Percentiles rank a stretch among this genome's conserved stretches.
Evolutionary conservation across 2,329 filamentous ascomycete species (phyloP).

Genomic region (Fusarium guadeloupense): DNA sequence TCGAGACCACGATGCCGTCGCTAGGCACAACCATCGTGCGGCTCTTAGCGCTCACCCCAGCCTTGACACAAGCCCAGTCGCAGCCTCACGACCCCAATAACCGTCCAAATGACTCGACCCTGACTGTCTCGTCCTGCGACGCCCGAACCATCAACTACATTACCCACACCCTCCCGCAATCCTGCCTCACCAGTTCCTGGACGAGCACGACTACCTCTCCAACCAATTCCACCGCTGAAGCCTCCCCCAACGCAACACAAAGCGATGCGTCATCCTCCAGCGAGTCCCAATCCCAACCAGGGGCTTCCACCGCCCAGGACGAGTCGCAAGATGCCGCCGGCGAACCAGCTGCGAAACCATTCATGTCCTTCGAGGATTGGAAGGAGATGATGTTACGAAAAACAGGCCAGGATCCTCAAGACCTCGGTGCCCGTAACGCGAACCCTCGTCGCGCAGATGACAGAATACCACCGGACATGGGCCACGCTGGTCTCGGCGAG

Average conservation of each 20-base stretch:
- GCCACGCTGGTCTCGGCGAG: constrained; percentile 82
- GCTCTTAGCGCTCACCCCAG: constrained; percentile 14
- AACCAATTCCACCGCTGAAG: constrained; percentile 6
- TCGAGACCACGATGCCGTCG: constrained; percentile 31
- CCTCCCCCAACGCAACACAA: neutral
- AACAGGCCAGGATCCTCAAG: constrained; percentile 76
- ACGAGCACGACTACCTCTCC: constrained; percentile 51
- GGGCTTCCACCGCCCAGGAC: constrained; percentile 7
- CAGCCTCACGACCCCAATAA: constrained; percentile 5
- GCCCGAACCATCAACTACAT: constrained; percentile 81
- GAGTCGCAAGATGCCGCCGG: constrained; percentile 20
- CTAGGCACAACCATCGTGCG: constrained; percentile 25
- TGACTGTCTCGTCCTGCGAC: constrained; percentile 53
- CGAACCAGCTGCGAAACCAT: constrained; percentile 58
- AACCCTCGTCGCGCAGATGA: constrained; percentile 59
- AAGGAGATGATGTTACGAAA: constrained; percentile 91
- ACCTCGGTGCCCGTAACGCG: constrained; percentile 71
- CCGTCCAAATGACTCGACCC: constrained; percentile 16
- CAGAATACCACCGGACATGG: constrained; percentile 67
- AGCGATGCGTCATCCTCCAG: constrained; percentile 10
- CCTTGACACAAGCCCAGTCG: constrained; percentile 15
- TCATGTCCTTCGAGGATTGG: constrained; percentile 98
- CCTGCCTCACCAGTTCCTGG: constrained; percentile 75
- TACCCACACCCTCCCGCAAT: constrained; percentile 78
- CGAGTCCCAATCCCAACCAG: constrained; percentile 6